Evolutionary conservation across 1,139 yeast genomes (phyloP).

Genomic region (Diutina catenulata): DNA sequence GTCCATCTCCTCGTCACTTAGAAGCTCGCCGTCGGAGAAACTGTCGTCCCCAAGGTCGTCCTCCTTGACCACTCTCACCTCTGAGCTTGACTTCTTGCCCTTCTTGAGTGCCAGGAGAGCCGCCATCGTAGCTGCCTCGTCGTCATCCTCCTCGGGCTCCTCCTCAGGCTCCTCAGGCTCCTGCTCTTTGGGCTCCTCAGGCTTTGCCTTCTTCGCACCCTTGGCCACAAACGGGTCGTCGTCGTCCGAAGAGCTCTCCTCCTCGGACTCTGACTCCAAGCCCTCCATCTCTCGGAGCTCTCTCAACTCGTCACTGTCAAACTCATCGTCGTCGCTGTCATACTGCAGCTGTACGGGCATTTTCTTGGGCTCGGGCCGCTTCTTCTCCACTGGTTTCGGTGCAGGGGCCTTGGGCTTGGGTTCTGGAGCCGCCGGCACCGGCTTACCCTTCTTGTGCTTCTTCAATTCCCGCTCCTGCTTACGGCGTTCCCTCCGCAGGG

Average conservation of each 20-base stretch:
- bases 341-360: background rate
- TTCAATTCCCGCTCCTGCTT: slow-evolving; percentile 42
- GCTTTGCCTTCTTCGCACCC: too few species aligned
- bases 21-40: too few species aligned
- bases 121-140: slow-evolving; percentile 1
- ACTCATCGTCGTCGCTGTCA: slow-evolving; percentile 14
- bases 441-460: slow-evolving; percentile 26
- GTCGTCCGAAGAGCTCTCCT: too few species aligned
- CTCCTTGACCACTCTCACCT: background rate
- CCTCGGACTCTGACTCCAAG: too few species aligned
- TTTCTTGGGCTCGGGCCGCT: background rate
- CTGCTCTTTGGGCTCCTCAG: too few species aligned
- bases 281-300: slow-evolving; percentile 3
- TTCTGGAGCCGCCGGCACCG: slow-evolving; percentile 5
- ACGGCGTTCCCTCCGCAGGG: slow-evolving; percentile 44
- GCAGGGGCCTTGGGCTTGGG: background rate
- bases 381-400: too few species aligned
- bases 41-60: too few species aligned
- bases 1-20: too few species aligned
- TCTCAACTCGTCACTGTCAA: slow-evolving; percentile 1
- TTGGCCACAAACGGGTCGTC: too few species aligned
- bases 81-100: background rate
- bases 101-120: background rate
- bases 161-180: background rate
- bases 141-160: background rate